These are phyloP conservation scores for Quillaja saponaria DNA, from an alignment of 306 rosid species.

Conservation along the genomic window DNA sequence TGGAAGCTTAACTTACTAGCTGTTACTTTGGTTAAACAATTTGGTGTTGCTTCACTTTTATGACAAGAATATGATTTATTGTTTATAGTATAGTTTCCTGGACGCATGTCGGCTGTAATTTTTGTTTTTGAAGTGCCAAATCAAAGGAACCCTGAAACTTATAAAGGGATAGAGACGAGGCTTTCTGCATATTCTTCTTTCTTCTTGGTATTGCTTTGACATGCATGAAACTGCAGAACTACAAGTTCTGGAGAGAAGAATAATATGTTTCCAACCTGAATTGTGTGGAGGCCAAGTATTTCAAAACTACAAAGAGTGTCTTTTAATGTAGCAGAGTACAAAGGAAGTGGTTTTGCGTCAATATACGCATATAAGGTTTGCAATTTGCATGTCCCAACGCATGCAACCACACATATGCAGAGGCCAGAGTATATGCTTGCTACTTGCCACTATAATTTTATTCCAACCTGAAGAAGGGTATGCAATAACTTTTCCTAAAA, in stretches of 20 bases:
- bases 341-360: not conserved
- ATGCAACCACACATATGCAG: no score
- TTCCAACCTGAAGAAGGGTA: no score
- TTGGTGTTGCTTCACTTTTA: constrained; percentile 28
- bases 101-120: constrained; percentile 13
- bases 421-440: not conserved
- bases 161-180: not conserved
- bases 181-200: not conserved
- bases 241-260: not conserved
- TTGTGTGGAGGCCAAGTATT: not conserved
- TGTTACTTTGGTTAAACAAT: constrained; percentile 17
- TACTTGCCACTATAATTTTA: no score
- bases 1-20: constrained; percentile 5
- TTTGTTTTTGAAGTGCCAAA: constrained; percentile 5
- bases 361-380: no score
- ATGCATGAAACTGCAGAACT: not conserved
- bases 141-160: not conserved
- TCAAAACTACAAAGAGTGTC: not conserved
- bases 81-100: constrained; percentile 20
- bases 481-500: not conserved
- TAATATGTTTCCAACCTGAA: not conserved
- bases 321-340: not conserved
- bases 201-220: not conserved
- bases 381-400: no score
- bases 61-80: constrained; percentile 27